phyloP scores from a whole-genome alignment of 495 filamentous ascomycete genomes.

The Neurospora sp. region DNA sequence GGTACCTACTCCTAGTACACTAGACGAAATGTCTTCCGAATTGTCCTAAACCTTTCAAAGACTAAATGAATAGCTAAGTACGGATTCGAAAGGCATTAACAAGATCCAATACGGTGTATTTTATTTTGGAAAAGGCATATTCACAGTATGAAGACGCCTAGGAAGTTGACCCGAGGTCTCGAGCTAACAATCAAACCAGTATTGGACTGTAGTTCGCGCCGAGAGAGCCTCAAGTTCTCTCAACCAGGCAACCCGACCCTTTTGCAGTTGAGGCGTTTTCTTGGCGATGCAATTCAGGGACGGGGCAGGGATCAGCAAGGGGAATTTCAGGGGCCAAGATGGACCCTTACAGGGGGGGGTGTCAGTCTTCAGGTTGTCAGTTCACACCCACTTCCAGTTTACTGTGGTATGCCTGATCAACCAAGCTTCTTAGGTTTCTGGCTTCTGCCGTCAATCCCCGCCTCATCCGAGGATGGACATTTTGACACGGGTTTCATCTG shows the following conservation, averaged over 20 bases:
- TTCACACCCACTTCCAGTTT: neutral
- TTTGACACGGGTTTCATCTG: neutral
- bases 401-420: too few species aligned
- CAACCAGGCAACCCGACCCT: neutral
- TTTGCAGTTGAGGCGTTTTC: neutral
- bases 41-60: too few species aligned
- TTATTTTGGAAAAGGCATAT: too few species aligned
- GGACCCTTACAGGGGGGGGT: neutral
- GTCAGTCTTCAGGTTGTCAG: neutral
- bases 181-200: too few species aligned
- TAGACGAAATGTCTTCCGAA: too few species aligned
- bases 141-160: too few species aligned
- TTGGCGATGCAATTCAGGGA: neutral
- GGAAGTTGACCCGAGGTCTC: too few species aligned
- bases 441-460: neutral
- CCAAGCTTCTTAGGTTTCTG: neutral
- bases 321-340: neutral
- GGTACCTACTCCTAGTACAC: too few species aligned
- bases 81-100: too few species aligned
- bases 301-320: neutral
- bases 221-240: neutral
- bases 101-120: too few species aligned
- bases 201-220: neutral
- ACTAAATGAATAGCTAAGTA: too few species aligned
- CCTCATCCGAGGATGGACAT: neutral